Percentiles rank a stretch among this genome's conserved stretches.
Conservation (phyloP, 2,329 filamentous ascomycete species). For the Cyphellophora attinorum region DNA sequence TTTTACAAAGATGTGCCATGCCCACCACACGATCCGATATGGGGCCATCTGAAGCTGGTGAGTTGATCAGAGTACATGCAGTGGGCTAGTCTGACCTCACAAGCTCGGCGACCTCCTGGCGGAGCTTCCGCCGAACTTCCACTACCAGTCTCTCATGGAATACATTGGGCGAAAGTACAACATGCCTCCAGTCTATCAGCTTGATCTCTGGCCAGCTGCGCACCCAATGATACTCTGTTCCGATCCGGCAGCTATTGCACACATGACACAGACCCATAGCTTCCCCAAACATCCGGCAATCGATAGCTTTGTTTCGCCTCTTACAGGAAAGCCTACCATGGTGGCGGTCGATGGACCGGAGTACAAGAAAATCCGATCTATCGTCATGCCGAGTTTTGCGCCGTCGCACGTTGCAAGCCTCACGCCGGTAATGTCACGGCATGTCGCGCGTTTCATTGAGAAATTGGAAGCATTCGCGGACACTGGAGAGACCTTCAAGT, state of each 20-base stretch:
- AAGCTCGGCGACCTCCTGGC: conserved; percentile 2
- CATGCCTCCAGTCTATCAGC: conserved; percentile 20
- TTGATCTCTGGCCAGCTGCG: conserved; percentile 30
- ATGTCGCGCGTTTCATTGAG: conserved; percentile 6
- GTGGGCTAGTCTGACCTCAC: too few relatives aligned
- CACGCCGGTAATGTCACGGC: conserved; percentile 17
- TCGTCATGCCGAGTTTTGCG: conserved; percentile 31
- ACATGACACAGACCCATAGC: conserved; percentile 27
- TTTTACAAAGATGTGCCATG: conserved; percentile 5
- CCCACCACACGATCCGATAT: conserved; percentile 6
- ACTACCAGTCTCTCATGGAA: background rate
- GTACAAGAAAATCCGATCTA: conserved; percentile 26
- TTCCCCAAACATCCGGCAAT: conserved; percentile 25
- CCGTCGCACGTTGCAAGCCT: conserved; percentile 26
- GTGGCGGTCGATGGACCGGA: conserved; percentile 26
- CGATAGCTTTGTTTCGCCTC: conserved; percentile 19
- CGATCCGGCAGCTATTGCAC: conserved; percentile 27
- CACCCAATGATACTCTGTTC: conserved; percentile 25
- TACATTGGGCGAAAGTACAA: conserved; percentile 6
- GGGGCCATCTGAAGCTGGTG: conserved; percentile 7
- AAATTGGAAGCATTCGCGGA: conserved; percentile 15
- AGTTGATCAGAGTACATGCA: too few relatives aligned
- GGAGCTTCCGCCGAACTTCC: conserved; percentile 2
- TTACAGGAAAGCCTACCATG: conserved; percentile 22
- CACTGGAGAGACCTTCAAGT: conserved; percentile 25